Evolutionary conservation across 2,329 filamentous ascomycete genomes (phyloP).

Genomic region (Exserohilum rostratum): DNA sequence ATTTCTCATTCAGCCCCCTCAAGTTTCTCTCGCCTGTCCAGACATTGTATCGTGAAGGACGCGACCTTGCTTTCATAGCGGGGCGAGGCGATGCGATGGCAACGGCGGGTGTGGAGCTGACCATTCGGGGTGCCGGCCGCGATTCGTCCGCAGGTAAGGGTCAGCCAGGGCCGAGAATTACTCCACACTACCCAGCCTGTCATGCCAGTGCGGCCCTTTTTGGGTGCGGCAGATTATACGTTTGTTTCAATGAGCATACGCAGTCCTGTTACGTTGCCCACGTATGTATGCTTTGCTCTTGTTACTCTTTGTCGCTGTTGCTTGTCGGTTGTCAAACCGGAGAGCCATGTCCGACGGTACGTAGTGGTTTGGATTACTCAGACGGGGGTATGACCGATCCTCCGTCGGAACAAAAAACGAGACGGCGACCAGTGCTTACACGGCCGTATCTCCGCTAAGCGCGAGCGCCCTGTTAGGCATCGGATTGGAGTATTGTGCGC

Average conservation of each 20-base stretch:
- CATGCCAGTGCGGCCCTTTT: background rate
- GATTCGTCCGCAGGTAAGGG: slow-evolving; percentile 34
- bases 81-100: slow-evolving; percentile 35
- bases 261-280: background rate
- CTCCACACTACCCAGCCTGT: slow-evolving; percentile 7
- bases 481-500: no score
- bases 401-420: slow-evolving; percentile 6
- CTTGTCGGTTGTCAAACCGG: background rate
- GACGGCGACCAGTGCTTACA: slow-evolving; percentile 16
- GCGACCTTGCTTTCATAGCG: slow-evolving; percentile 43
- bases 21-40: slow-evolving; percentile 15
- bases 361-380: background rate
- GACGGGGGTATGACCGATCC: slow-evolving; percentile 7
- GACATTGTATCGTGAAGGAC: slow-evolving; percentile 26
- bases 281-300: background rate
- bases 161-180: slow-evolving; percentile 13
- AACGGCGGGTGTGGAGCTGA: slow-evolving; percentile 30
- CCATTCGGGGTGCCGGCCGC: slow-evolving; percentile 31
- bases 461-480: slow-evolving; percentile 1
- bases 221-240: background rate
- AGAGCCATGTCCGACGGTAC: background rate
- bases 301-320: background rate
- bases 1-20: slow-evolving; percentile 1
- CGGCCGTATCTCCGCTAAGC: slow-evolving; percentile 25
- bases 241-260: background rate